Conservation (phyloP, 73 alveolate genomes). For the Durusdinium trenchii region DNA sequence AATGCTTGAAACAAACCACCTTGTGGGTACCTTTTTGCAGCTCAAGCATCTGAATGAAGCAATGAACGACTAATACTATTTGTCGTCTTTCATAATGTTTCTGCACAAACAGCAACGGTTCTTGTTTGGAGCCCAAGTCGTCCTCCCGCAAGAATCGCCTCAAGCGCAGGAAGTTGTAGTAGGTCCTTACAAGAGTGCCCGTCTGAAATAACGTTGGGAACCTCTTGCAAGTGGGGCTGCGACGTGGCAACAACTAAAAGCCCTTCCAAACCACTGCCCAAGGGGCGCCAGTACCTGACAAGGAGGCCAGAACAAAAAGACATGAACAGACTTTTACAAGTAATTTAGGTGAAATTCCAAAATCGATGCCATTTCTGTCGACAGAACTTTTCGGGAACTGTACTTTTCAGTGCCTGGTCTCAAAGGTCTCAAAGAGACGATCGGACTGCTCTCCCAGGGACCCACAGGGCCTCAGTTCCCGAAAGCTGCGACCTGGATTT, state of each 20-base stretch:
- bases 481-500: too few species aligned
- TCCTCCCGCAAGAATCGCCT: conserved; percentile 80
- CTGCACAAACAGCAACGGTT: too few species aligned
- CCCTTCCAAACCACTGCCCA: conserved; percentile 51
- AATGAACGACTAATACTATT: too few species aligned
- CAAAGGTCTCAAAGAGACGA: conserved; percentile 71
- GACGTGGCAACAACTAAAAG: conserved; percentile 85
- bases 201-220: background rate
- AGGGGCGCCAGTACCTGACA: conserved; percentile 68
- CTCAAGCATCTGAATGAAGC: too few species aligned
- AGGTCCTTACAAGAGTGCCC: conserved; percentile 28
- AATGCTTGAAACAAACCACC: too few species aligned
- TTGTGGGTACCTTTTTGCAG: too few species aligned
- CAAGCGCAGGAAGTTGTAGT: conserved; percentile 82
- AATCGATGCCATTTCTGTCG: background rate
- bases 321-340: background rate
- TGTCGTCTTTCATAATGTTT: too few species aligned
- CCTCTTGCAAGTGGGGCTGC: background rate
- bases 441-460: conserved; percentile 65
- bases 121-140: background rate
- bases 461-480: conserved; percentile 40
- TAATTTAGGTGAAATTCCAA: background rate
- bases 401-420: conserved; percentile 52
- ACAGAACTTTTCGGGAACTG: background rate
- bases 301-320: background rate